Conservation (phyloP, 2,329 filamentous ascomycete species). For the Aspergillus glaucus region DNA sequence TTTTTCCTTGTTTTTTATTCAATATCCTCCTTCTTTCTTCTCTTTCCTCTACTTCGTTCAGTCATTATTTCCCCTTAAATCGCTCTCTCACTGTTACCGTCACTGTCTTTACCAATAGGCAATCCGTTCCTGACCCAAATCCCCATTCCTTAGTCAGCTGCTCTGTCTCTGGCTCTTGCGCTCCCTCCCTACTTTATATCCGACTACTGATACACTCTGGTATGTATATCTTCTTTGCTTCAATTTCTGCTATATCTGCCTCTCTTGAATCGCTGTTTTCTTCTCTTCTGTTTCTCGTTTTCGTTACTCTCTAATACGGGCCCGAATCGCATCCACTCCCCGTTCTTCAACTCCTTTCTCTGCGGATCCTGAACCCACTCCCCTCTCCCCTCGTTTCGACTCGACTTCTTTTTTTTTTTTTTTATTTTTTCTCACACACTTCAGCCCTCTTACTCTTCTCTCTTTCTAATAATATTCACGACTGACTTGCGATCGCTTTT, state of each 20-base stretch:
- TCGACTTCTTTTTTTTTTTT: background rate
- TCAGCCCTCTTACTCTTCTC: slow-evolving; percentile 1
- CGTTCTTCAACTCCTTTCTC: slow-evolving; percentile 1
- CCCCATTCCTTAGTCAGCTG: too few relatives aligned
- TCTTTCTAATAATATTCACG: slow-evolving; percentile 1
- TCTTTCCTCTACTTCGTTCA: background rate
- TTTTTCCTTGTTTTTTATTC: too few relatives aligned
- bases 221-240: too few relatives aligned
- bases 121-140: too few relatives aligned
- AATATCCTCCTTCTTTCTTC: slow-evolving; percentile 3
- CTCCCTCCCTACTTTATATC: too few relatives aligned
- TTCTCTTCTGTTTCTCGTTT: slow-evolving; percentile 4
- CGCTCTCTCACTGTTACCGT: too few relatives aligned
- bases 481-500: background rate
- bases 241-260: too few relatives aligned
- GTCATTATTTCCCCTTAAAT: background rate
- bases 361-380: slow-evolving; percentile 1
- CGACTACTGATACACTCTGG: too few relatives aligned
- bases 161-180: too few relatives aligned
- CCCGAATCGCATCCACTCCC: slow-evolving; percentile 6
- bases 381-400: slow-evolving; percentile 2
- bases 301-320: too few relatives aligned
- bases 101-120: too few relatives aligned
- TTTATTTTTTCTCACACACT: slow-evolving; percentile 2
- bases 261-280: background rate